These are phyloP conservation scores for Gracilaria vermiculophylla DNA, from an alignment of 23 red algal genomes.

Conservation along the genomic window DNA sequence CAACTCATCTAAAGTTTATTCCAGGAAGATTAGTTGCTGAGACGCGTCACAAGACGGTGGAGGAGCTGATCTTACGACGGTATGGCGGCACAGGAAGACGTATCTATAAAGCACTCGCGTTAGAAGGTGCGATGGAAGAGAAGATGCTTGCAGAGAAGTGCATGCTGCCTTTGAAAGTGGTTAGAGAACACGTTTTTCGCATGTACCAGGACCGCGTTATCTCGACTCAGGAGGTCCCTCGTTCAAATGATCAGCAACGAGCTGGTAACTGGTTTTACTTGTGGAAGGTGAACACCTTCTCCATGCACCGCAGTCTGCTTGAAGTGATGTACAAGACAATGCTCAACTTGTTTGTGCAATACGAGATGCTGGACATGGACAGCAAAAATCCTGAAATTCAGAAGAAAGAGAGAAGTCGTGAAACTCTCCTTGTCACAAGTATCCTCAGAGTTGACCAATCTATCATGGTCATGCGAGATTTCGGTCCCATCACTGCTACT, in stretches of 20 bases:
- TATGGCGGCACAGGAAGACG: slow-evolving; percentile 28
- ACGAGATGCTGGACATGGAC: slow-evolving; percentile 25
- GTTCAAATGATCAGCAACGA: slow-evolving; percentile 54
- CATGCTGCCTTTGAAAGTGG: slow-evolving; percentile 46
- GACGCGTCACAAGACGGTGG: slow-evolving; percentile 24
- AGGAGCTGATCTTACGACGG: slow-evolving; percentile 38
- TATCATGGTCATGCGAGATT: slow-evolving; percentile 60
- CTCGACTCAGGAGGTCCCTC: slow-evolving; percentile 53
- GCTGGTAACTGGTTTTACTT: slow-evolving; percentile 66
- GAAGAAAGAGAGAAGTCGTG: not conserved
- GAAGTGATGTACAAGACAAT: slow-evolving; percentile 46
- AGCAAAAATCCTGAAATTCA: slow-evolving; percentile 10
- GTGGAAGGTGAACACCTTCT: slow-evolving; percentile 50
- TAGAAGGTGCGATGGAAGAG: slow-evolving; percentile 65
- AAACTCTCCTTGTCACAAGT: slow-evolving; percentile 9
- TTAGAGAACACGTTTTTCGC: slow-evolving; percentile 37
- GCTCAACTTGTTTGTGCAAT: slow-evolving; percentile 38
- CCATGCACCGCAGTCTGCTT: slow-evolving; percentile 1
- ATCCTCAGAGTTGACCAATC: slow-evolving; percentile 51
- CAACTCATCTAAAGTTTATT: slow-evolving; percentile 42
- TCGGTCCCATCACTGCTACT: slow-evolving; percentile 22
- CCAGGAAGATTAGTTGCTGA: slow-evolving; percentile 42
- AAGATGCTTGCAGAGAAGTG: slow-evolving; percentile 58
- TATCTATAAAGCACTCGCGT: slow-evolving; percentile 41
- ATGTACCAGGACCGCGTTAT: slow-evolving; percentile 56